Evolutionary conservation across 1,284 basidiomycete genomes (phyloP).

Genomic region (Ustilago crameri): DNA sequence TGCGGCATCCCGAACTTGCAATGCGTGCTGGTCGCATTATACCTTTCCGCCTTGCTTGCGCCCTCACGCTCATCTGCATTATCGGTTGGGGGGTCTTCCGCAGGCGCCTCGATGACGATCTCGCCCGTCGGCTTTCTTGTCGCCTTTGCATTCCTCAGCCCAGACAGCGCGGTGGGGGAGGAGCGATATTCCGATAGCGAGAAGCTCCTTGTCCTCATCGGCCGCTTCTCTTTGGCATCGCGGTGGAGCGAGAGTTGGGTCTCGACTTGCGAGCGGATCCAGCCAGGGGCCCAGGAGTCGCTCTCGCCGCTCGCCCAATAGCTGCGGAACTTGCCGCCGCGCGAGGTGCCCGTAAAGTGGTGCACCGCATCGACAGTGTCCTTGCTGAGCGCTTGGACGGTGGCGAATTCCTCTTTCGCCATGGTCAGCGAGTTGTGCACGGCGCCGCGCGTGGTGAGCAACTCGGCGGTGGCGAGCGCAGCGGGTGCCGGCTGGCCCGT

Average conservation of each 20-base stretch:
- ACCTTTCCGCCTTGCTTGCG: neutral
- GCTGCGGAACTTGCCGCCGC: conserved; percentile 4
- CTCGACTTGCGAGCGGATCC: conserved; percentile 50
- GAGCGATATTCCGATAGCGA: conserved; percentile 35
- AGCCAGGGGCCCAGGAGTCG: conserved; percentile 47
- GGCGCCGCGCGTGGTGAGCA: conserved; percentile 41
- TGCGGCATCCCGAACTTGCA: conserved; percentile 55
- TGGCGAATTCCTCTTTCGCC: conserved; percentile 54
- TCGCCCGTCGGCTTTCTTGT: conserved; percentile 40
- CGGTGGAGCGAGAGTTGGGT: conserved; percentile 21
- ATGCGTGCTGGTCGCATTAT: conserved; percentile 36
- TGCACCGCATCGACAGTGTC: conserved; percentile 19
- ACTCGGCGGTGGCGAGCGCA: conserved; percentile 40
- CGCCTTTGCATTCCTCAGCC: conserved; percentile 32
- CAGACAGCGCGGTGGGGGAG: conserved; percentile 17
- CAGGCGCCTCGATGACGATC: conserved; percentile 46
- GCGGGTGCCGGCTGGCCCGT: conserved; percentile 30
- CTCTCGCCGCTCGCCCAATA: conserved; percentile 30
- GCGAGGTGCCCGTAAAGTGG: conserved; percentile 9
- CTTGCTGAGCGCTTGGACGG: conserved; percentile 23
- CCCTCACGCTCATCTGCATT: conserved; percentile 6
- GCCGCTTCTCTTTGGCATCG: conserved; percentile 2
- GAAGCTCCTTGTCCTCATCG: conserved; percentile 33
- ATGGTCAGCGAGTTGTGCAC: conserved; percentile 48
- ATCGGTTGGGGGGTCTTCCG: conserved; percentile 22